These are phyloP conservation scores for Yamadazyma philogaea DNA, from an alignment of 805 yeast species.

Conservation along the genomic window DNA sequence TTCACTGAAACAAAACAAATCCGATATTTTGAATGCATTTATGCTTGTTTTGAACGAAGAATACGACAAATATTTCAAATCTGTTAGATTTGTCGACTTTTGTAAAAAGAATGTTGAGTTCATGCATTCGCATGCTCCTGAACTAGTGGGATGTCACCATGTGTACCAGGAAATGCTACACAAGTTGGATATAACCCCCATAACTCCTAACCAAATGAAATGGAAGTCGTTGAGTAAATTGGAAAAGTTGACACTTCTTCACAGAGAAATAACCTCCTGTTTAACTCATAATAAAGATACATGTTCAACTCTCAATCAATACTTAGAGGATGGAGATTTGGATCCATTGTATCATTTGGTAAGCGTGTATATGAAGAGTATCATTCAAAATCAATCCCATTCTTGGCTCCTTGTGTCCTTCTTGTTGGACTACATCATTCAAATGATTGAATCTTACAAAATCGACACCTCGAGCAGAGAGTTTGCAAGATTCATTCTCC, in stretches of 20 bases:
- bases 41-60: conserved; percentile 21
- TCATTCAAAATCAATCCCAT: conserved; percentile 17
- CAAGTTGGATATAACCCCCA: conserved; percentile 13
- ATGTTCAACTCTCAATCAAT: conserved; percentile 20
- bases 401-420: conserved; percentile 30
- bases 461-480: conserved; percentile 19
- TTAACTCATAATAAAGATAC: conserved; percentile 17
- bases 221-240: conserved; percentile 18
- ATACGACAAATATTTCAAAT: conserved; percentile 22
- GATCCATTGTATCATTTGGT: conserved; percentile 24
- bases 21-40: neutral
- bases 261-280: conserved; percentile 22
- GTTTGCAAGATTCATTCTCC: conserved; percentile 23
- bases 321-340: conserved; percentile 14
- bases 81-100: conserved; percentile 26
- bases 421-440: conserved; percentile 20
- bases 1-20: neutral
- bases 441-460: conserved; percentile 17
- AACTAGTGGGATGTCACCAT: neutral
- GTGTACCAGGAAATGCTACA: conserved; percentile 11
- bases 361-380: conserved; percentile 26
- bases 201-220: conserved; percentile 11
- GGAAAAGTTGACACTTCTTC: conserved; percentile 24
- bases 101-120: conserved; percentile 26
- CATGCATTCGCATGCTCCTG: conserved; percentile 10